Base-by-base conservation (phyloP, 192 early-diverging fungal species). In the Backusella tuberculispora region DNA sequence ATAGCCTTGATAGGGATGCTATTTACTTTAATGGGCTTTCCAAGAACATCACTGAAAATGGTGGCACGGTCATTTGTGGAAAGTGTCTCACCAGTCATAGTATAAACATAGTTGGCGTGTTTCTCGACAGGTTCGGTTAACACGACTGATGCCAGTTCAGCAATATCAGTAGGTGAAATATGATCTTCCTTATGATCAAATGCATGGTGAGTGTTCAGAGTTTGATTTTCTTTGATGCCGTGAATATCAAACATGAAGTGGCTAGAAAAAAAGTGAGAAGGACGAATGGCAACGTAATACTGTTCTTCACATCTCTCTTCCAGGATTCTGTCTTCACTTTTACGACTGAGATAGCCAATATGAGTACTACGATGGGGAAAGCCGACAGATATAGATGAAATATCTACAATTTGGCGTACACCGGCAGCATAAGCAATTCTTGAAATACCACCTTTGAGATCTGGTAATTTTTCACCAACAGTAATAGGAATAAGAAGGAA, bases 391-490 rank as follows among this genome's bases (percentile, higher is more conserved):
- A 40, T 24, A 4, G 50, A 69, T 1, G 74, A 76, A 21, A 76
- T 63, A 69, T 76, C 74, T 14, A 76, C 74, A 37, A 76, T 63
- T 69, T 76, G 74, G 38, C 70, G 69, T 9, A 66, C 74, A 29
- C 74, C 74, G n/a, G 74, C 74, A 14, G 38, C 56, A 15, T 76
- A 76, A 8, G 65, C 63, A 12, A 50, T 26, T 10, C 15, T 63
- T 6, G 74, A 66, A 34, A 63, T 50, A 0, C 12, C 14, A 14
- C 2, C 13, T 56, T 70, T 70, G 19, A 69, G 38, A 3, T 43
- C 6, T 7, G 44, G 34, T n/a, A n/a, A n/a, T n/a, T n/a, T n/a
- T n/a, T n/a, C n/a, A n/a, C n/a, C n/a, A n/a, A n/a, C n/a, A n/a
- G n/a, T n/a, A n/a, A n/a, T n/a, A n/a, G n/a, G n/a, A n/a, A n/a